Evolutionary conservation across 1,284 basidiomycete species (phyloP).

Genomic region (Apiotrichum veenhuisii): DNA sequence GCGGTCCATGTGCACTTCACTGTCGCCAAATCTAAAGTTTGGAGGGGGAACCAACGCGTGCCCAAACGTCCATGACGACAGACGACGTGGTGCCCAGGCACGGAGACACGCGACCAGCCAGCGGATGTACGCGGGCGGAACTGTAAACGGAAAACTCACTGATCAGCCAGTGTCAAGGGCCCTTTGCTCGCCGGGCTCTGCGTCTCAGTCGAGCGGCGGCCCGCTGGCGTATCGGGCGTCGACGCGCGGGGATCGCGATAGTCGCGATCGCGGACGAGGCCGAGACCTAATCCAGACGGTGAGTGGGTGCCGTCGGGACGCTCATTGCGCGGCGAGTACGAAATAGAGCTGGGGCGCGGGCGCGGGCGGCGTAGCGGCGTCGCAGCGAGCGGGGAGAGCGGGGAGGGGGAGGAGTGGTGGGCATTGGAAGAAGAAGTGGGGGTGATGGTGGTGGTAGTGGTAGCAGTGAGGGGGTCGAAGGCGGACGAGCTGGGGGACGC

Average conservation of each 20-base stretch:
- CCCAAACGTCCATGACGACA: no score
- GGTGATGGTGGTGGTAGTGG: neutral
- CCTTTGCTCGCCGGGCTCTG: neutral
- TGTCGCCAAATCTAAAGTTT: no score
- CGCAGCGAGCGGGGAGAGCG: neutral
- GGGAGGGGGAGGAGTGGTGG: no score
- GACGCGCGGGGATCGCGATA: neutral
- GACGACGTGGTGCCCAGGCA: no score
- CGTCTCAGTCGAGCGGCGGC: neutral
- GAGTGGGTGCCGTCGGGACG: neutral
- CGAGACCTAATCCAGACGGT: neutral
- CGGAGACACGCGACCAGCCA: no score
- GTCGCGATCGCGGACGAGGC: neutral
- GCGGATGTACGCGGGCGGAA: no score
- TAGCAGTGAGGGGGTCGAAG: neutral
- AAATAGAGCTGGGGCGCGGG: neutral
- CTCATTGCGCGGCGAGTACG: neutral
- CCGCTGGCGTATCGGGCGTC: neutral
- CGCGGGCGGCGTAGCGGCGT: neutral
- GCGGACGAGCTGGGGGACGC: neutral
- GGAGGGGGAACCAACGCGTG: no score
- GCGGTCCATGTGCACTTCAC: no score
- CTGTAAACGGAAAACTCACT: conserved; percentile 13
- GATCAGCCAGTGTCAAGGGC: conserved; percentile 22
- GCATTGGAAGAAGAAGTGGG: no score